phyloP scores from a whole-genome alignment of 371 early-diverging fungal species.

The Mucor velutinosus region DNA sequence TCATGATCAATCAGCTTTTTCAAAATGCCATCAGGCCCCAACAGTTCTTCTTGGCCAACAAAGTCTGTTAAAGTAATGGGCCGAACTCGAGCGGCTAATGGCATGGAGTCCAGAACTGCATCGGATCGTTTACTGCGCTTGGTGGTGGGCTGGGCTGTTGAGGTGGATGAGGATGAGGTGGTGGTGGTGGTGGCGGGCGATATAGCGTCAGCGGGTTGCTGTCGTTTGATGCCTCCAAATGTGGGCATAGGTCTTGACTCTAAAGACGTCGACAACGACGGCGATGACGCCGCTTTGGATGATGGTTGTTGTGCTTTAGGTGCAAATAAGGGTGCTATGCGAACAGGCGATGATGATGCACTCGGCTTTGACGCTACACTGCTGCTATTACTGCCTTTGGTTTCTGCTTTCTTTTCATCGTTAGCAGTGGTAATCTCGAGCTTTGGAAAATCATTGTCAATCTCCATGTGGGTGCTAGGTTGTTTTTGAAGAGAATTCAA shows the following conservation, averaged over 20 bases:
- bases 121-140: slow-evolving; percentile 25
- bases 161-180: neutral
- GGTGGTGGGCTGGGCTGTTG: neutral
- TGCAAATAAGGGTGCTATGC: slow-evolving; percentile 24
- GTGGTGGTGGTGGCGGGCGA: too few relatives aligned
- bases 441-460: neutral
- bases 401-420: too few relatives aligned
- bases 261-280: neutral
- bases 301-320: slow-evolving; percentile 1
- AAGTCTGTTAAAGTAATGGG: slow-evolving; percentile 67
- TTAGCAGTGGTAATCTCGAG: neutral
- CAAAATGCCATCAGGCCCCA: slow-evolving; percentile 67
- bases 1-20: slow-evolving; percentile 65
- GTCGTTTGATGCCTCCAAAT: neutral
- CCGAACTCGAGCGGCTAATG: slow-evolving; percentile 63
- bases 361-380: neutral
- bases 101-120: slow-evolving; percentile 35
- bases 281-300: neutral
- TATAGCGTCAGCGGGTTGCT: too few relatives aligned
- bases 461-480: neutral
- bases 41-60: slow-evolving; percentile 74
- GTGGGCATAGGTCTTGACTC: neutral
- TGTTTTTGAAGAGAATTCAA: neutral
- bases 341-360: neutral
- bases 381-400: neutral